Evolutionary conservation across 2,329 filamentous ascomycete species (phyloP), one percentile per base, ranked within the genome.

Genomic region (Colletotrichum falcatum): DNA sequence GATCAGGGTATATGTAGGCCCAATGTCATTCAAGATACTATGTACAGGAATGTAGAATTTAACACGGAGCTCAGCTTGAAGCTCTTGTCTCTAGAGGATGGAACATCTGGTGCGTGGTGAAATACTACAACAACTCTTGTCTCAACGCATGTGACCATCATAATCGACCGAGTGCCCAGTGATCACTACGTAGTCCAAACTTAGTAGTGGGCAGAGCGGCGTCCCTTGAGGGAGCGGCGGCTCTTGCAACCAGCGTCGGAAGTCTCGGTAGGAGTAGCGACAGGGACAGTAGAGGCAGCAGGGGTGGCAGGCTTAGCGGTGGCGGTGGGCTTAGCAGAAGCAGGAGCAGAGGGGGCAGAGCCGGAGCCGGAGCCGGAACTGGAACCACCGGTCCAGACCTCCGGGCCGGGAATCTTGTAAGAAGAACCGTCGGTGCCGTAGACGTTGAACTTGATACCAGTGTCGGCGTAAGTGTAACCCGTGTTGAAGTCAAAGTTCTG

Each of bases 361-460:
- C 60, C 68, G 16, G 61, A 39, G 55, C 56, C 51, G n/a, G 66
- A 56, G 64, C 23, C 26, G 46, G 44, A 53, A 74, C 62, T 69
- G 55, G 63, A 63, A 67, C 73, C 73, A 59, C 61, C 77, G n/a
- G 73, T 70, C 74, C 78, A 81, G 74, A 82, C 75, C 23, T 73
- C 74, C 28, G 79, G 79, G 59, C 80, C 80, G 67, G 80, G 79
- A 63, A 81, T 80, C 30, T 71, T 20, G 76, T 82, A 81, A 74
- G 58, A 75, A 53, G 73, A 72, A 73, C 66, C 65, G 37, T 68
- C 64, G 48, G 63, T 62, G 61, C 61, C 70, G 84, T 90, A 91
- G 79, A 91, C 84, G 83, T 87, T 88, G 83, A 90, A 80, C 71
- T 83, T 74, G 76, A 91, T 88, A 70, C 89, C 89, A 16, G 86